phyloP scores from a whole-genome alignment of 2,329 filamentous ascomycete genomes.

The Thelonectria blattea region DNA sequence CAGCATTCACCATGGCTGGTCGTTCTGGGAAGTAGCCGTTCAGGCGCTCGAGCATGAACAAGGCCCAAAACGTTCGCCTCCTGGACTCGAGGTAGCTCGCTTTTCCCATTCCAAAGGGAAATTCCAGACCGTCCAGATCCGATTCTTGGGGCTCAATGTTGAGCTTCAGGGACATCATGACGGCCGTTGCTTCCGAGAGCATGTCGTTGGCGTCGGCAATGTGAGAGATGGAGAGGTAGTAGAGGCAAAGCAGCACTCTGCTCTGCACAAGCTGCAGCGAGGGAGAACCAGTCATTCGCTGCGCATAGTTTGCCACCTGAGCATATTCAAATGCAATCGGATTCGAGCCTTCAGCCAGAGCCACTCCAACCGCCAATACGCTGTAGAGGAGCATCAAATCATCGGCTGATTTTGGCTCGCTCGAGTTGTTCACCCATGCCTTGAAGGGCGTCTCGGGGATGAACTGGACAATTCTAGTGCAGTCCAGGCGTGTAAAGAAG shows the following conservation, averaged over 20 bases:
- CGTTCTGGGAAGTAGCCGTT: conserved; percentile 63
- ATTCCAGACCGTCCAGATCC: conserved; percentile 47
- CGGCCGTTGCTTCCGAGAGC: conserved; percentile 65
- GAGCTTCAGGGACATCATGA: conserved; percentile 64
- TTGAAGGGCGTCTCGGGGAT: conserved; percentile 49
- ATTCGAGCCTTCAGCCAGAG: conserved; percentile 47
- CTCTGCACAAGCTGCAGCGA: conserved; percentile 70
- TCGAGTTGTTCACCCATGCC: conserved; percentile 44
- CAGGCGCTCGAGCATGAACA: conserved; percentile 72
- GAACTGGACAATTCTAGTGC: conserved; percentile 50
- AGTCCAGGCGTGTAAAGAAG: conserved; percentile 51
- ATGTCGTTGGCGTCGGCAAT: conserved; percentile 67
- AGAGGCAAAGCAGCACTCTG: conserved; percentile 69
- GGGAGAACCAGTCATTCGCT: conserved; percentile 38
- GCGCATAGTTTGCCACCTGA: conserved; percentile 63
- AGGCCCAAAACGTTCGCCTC: conserved; percentile 74
- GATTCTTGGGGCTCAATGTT: conserved; percentile 65
- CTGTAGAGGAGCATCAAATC: conserved; percentile 56
- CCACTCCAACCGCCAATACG: conserved; percentile 48
- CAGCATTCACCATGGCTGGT: conserved; percentile 62
- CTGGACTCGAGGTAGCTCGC: conserved; percentile 68
- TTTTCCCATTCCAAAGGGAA: conserved; percentile 64
- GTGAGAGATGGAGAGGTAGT: conserved; percentile 68
- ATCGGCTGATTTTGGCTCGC: conserved; percentile 48
- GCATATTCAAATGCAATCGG: conserved; percentile 49